Base-by-base conservation (phyloP, 352 stramenopile genomes). In the Poterioochromonas sp. region DNA sequence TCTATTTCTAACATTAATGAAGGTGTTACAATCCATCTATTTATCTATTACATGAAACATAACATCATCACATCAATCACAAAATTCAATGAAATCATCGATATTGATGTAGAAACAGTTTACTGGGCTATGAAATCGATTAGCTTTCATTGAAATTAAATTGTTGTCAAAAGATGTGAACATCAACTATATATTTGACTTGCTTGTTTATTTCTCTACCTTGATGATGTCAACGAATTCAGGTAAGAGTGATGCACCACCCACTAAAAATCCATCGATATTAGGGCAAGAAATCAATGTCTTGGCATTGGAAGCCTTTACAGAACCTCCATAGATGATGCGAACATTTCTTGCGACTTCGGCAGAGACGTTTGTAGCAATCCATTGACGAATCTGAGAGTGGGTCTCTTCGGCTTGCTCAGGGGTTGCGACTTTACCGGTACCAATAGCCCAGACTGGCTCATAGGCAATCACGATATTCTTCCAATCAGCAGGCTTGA, bases 391-490 rank as follows among this genome's bases (percentile, higher is more conserved):
- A 81, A 91, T 44, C 78, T 84, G 58, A 82, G 87, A 44, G 79
- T 85, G 83, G 80, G 91, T 84, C 83, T 95, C 49, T 85, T 97
- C 84, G 70, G 87, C 85, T 83, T 90, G 79, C 84, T 82, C 92
- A 29, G 91, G 87, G 1, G 87, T 94, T 8, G 82, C 93, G 29
- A 93, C 92, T 54, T 95, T 88, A 15, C 93, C 92, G 40, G 92
- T 97, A 73, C 92, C 92, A 82, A 97, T 97, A 47, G 92, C 92
- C 92, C 92, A 97, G 65, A 97, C 90, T 18, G 92, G 92, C 82
- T 97, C 92, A 82, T 97, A 97, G 22, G 91, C 92, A 79, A 97
- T 87, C 44, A 97, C 92, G 54, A 97, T 83, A 76, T 84, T 85
- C 47, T 82, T 80, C 88, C 88, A 93, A 0, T 83, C 73, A 69